phyloP scores from a whole-genome alignment of 352 stramenopile genomes.

The Globisporangium abappressorium region DNA sequence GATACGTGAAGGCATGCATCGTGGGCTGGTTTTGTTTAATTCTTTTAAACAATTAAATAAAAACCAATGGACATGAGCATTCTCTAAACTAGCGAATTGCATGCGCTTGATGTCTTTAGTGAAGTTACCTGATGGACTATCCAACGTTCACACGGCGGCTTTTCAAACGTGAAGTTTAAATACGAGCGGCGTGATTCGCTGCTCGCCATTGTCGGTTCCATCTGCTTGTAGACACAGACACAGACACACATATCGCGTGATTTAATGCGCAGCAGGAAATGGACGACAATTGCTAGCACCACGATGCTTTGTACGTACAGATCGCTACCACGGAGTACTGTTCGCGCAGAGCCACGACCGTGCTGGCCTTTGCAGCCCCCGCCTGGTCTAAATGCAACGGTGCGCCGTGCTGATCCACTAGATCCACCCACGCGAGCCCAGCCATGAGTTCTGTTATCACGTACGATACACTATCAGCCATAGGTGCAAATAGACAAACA shows the following conservation, averaged over 20 bases:
- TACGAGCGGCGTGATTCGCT: conserved; percentile 32
- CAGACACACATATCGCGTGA: not conserved
- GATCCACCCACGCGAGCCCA: conserved; percentile 42
- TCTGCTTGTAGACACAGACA: conserved; percentile 17
- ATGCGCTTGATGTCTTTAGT: not conserved
- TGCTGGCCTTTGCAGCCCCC: conserved; percentile 32
- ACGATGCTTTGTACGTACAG: conserved; percentile 27
- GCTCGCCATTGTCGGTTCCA: conserved; percentile 32
- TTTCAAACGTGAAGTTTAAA: conserved; percentile 17
- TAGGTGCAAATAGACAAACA: not conserved
- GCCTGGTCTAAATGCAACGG: conserved; percentile 51
- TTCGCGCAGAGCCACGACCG: conserved; percentile 37
- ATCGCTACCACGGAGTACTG: conserved; percentile 53
- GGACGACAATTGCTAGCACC: not conserved
- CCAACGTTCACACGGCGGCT: not conserved
- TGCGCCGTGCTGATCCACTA: conserved; percentile 40
- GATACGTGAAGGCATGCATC: not conserved
- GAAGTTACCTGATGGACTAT: not conserved
- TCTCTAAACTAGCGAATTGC: not conserved
- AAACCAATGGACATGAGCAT: not conserved
- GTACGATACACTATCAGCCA: not conserved
- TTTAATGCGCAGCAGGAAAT: not conserved
- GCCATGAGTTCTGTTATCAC: conserved; percentile 37
- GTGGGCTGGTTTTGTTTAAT: not conserved
- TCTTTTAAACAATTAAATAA: conserved; percentile 14